Evolutionary conservation across 768 basidiomycete genomes (phyloP).

Genomic region (Asterophora parasitica): DNA sequence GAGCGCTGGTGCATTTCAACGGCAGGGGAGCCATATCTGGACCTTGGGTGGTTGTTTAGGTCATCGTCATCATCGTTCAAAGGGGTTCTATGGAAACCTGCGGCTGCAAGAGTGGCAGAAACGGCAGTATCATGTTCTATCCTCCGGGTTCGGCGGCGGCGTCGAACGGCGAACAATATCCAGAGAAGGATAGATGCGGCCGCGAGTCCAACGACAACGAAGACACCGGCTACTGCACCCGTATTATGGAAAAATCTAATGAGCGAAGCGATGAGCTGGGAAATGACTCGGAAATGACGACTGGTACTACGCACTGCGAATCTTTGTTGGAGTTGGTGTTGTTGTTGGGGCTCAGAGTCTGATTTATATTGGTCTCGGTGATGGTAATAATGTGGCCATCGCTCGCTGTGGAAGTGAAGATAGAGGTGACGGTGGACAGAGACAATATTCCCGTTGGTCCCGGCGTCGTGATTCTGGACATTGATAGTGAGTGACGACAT

Average conservation of each 20-base stretch:
- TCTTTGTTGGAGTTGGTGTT: slow-evolving; percentile 26
- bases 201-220: slow-evolving; percentile 84
- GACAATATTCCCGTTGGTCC: background rate
- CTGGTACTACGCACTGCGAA: slow-evolving; percentile 46
- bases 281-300: background rate
- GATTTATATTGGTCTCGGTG: slow-evolving; percentile 64
- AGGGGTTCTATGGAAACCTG: slow-evolving; percentile 62
- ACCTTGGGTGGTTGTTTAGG: slow-evolving; percentile 18
- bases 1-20: slow-evolving; percentile 39
- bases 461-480: slow-evolving; percentile 1
- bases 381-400: slow-evolving; percentile 53
- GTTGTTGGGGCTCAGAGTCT: slow-evolving; percentile 57
- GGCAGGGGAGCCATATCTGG: slow-evolving; percentile 25
- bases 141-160: slow-evolving; percentile 53
- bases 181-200: slow-evolving; percentile 63
- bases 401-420: slow-evolving; percentile 47
- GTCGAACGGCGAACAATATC: slow-evolving; percentile 65
- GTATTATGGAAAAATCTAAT: slow-evolving; percentile 83
- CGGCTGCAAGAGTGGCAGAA: slow-evolving; percentile 69
- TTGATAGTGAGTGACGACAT: background rate
- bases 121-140: slow-evolving; percentile 68
- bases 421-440: slow-evolving; percentile 46
- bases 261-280: slow-evolving; percentile 7
- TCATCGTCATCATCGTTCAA: slow-evolving; percentile 58
- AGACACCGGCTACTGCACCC: slow-evolving; percentile 89